A percentile compares a stretch with the other conserved stretches of the same genome.
Evolutionary conservation across 371 early-diverging fungal genomes (phyloP).

Genomic region (Dinochytrium kinnereticum): DNA sequence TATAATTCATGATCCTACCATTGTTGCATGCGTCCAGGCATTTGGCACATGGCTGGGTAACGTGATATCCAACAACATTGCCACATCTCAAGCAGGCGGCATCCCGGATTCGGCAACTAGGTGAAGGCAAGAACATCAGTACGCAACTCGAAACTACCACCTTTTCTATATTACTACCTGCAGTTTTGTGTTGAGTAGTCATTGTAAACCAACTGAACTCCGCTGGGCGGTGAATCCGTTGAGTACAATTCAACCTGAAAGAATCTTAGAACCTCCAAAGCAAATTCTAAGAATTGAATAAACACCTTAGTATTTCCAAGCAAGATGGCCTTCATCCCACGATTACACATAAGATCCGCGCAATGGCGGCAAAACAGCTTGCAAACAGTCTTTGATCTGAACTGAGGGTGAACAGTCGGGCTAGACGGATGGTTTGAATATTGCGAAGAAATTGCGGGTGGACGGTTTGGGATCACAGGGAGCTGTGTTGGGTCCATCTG

Average conservation of each 20-base stretch:
- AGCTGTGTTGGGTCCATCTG: too few species aligned
- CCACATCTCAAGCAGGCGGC: slow-evolving; percentile 68
- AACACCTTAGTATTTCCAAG: slow-evolving; percentile 32
- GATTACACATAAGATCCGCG: slow-evolving; percentile 40
- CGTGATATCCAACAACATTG: slow-evolving; percentile 95
- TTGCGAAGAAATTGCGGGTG: too few species aligned
- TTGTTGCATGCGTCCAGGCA: slow-evolving; percentile 94
- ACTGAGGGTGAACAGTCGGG: slow-evolving; percentile 57
- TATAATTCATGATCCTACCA: slow-evolving; percentile 55
- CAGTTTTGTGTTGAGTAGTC: slow-evolving; percentile 59
- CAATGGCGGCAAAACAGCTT: slow-evolving; percentile 54
- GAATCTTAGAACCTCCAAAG: too few species aligned
- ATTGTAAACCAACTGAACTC: slow-evolving; percentile 51
- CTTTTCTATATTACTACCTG: slow-evolving; percentile 25
- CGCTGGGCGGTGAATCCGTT: slow-evolving; percentile 55
- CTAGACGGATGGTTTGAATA: too few species aligned
- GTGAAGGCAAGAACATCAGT: not conserved
- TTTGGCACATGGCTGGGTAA: slow-evolving; percentile 88
- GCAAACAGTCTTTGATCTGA: slow-evolving; percentile 56
- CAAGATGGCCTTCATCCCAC: slow-evolving; percentile 55
- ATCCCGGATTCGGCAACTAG: slow-evolving; percentile 46
- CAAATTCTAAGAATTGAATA: not conserved
- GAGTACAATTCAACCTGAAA: slow-evolving; percentile 54
- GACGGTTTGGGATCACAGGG: too few species aligned
- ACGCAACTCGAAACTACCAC: not conserved